These are phyloP conservation scores for Lippia alba DNA, from an alignment of 305 asterid genomes.

Conservation along the genomic window DNA sequence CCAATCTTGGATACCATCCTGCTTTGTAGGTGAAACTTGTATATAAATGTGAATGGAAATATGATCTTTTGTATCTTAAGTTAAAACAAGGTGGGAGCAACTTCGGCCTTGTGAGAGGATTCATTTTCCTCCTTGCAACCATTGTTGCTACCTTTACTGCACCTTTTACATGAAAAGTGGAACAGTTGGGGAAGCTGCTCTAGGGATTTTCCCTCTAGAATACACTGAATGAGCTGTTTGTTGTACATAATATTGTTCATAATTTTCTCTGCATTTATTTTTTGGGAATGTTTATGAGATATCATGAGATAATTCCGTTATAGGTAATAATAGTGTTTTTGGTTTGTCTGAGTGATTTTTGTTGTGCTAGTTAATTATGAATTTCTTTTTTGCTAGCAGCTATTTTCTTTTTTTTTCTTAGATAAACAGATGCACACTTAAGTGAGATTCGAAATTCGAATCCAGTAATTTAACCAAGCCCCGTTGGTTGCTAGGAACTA, in stretches of 20 bases:
- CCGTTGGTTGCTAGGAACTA: no score
- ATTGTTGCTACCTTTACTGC: background rate
- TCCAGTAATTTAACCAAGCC: no score
- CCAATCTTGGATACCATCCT: constrained; percentile 62
- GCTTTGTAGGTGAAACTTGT: constrained; percentile 43
- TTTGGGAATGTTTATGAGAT: no score
- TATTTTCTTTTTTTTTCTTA: no score
- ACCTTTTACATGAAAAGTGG: background rate
- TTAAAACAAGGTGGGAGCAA: constrained; percentile 2
- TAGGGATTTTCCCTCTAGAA: background rate
- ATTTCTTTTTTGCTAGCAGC: no score
- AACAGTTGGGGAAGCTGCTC: background rate
- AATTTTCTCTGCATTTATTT: background rate
- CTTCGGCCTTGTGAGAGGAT: background rate
- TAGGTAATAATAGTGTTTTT: no score
- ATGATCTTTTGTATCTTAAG: constrained; percentile 23
- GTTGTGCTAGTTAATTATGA: no score
- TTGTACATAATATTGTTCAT: constrained; percentile 8
- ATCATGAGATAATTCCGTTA: no score
- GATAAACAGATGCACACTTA: no score
- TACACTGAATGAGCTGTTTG: background rate
- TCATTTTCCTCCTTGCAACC: constrained; percentile 10
- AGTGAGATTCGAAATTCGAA: no score
- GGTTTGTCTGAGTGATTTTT: no score
- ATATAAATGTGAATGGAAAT: constrained; percentile 1